A percentile compares a stretch with the other conserved stretches of the same genome.
Evolutionary conservation across 257 asterid species (phyloP).

Genomic region (Solanum neorickii): DNA sequence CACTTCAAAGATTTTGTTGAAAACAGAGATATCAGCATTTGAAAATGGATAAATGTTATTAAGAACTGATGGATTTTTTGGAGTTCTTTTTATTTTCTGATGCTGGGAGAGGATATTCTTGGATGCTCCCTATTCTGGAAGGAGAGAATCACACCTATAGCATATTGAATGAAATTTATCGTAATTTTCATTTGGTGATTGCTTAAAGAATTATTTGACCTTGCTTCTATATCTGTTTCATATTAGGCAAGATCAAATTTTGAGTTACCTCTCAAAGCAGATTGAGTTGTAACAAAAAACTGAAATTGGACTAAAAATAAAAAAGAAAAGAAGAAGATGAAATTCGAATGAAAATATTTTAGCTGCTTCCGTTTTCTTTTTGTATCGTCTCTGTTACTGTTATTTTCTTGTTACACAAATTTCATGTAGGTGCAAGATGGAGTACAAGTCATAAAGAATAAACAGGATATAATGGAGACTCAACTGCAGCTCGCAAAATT

Average conservation of each 20-base stretch:
- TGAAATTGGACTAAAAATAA: background rate
- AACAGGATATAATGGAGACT: constrained; percentile 71
- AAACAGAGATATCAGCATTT: background rate
- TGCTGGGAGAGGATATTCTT: background rate
- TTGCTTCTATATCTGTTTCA: background rate
- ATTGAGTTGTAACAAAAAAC: background rate
- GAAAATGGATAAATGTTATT: background rate
- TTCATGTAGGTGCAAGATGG: constrained; percentile 66
- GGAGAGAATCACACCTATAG: background rate
- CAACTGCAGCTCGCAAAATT: constrained; percentile 54
- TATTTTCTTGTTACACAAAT: background rate
- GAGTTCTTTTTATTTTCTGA: background rate
- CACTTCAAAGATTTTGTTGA: background rate
- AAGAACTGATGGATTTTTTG: background rate
- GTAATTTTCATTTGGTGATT: background rate
- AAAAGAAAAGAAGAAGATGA: background rate
- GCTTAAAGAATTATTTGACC: background rate
- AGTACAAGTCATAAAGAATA: constrained; percentile 53
- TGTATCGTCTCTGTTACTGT: background rate
- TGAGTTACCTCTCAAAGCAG: background rate
- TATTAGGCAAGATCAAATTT: background rate
- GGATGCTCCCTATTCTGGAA: background rate
- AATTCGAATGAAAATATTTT: background rate
- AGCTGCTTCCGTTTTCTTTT: background rate
- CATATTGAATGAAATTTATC: background rate